Evolutionary conservation across 1,284 basidiomycete genomes (phyloP), one percentile per base, ranked within the genome.

Genomic region (Ustilago bromivora): DNA sequence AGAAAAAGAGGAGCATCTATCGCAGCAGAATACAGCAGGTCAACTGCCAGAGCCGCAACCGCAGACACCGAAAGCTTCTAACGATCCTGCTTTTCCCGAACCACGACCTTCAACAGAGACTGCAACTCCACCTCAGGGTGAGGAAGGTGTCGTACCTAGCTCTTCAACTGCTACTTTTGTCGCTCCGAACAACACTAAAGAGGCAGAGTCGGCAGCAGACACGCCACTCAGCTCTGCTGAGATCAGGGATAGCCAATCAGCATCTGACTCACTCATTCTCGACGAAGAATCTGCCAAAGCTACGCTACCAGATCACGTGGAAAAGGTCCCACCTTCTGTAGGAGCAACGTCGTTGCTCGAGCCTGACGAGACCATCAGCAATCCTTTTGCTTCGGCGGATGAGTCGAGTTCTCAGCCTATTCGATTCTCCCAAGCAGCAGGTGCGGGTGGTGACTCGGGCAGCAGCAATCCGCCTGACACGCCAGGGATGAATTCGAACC

Each of bases 311-410:
- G 66, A 72, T 3, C 65, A 43, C 17, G 64, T 66, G 28, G 74
- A 72, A 47, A 70, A 67, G 54, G 67, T 82, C 0, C 72, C 80
- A 7, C 80, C 82, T 7, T 83, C 82, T 2, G 66, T 82, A 13
- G 83, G 82, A 17, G 83, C 83, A 3, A 71, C 73, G 8, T 83
- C 82, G 2, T 57, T 84, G 57, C 63, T 83, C 32, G 82, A 84
- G 17, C 83, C 83, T 10, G 72, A 79, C 28, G 71, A 76, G 32
- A 79, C 80, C 28, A 83, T 84, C 46, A 68, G 74, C 23, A 84
- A 84, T 47, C 83, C 83, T 0, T 84, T 84, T 35, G 71, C 78
- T 6, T 63, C 71, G 12, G 46, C 11, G n/a, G 68, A 61, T 17
- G 67, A 67, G 13, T 15, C 57, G 12, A 9, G 59, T 1, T 54